A percentile compares a stretch with the other conserved stretches of the same genome.
These are phyloP conservation scores for Prunus yedoensis DNA, from an alignment of 331 rosid species.

Conservation along the genomic window DNA sequence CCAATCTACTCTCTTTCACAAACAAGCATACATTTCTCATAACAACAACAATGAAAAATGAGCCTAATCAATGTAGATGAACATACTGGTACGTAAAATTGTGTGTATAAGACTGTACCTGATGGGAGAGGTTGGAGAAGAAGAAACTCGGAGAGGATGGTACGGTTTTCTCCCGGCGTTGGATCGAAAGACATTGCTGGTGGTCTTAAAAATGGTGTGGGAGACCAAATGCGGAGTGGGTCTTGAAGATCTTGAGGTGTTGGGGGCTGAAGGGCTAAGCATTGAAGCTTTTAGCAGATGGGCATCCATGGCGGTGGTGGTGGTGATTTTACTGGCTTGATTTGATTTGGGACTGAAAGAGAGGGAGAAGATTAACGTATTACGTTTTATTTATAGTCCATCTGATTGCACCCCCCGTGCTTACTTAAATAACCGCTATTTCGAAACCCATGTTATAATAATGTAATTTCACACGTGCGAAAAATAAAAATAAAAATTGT, in stretches of 20 bases:
- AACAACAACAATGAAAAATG: neutral
- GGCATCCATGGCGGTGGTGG: conserved; percentile 28
- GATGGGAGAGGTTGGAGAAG: conserved; percentile 6
- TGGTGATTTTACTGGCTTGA: neutral
- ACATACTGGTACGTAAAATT: no score
- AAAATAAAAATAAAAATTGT: no score
- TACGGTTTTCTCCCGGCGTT: neutral
- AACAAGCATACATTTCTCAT: neutral
- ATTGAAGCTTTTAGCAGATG: conserved; percentile 1
- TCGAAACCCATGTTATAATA: neutral
- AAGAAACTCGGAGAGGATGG: conserved; percentile 22
- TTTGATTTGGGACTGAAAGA: neutral
- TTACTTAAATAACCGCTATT: neutral
- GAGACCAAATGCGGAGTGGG: conserved; percentile 6
- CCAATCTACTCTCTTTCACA: neutral
- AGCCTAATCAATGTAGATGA: neutral
- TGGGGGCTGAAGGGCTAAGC: conserved; percentile 7
- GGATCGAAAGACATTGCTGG: neutral
- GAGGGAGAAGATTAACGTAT: neutral
- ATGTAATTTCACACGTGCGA: neutral
- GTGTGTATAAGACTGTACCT: conserved; percentile 20
- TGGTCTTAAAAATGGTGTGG: neutral
- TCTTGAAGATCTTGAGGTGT: conserved; percentile 8
- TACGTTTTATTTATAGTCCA: no score
- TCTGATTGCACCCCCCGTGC: neutral